Base-by-base conservation (phyloP, 352 stramenopile species). In the Salisapilia sapeloensis region DNA sequence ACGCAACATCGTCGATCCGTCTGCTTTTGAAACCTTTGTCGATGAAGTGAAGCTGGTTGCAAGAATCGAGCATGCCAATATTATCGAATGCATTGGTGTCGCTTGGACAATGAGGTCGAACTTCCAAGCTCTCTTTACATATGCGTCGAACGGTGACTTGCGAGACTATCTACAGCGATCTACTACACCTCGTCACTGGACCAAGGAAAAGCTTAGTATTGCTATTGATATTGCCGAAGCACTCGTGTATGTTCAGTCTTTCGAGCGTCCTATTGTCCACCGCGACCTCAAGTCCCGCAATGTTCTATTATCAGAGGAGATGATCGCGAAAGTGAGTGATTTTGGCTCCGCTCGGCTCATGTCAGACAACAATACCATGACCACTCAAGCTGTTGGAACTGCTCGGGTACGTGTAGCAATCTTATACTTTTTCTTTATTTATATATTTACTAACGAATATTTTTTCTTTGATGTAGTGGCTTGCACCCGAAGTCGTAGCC, bases 31-130 rank as follows among this genome's bases (percentile, higher is more conserved):
- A 3, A 23, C 16, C 4, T 64, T 67, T 25, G 44, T 67, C 15
- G 33, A 41, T 15, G 52, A 67, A 26, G 50, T 64, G 26, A 56
- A 59, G 21, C 44, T 52, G 15, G 33, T 23, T 21, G 38, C 48
- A 16, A 16, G 32, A 14, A 39, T 56, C 25, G 24, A 39, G 8
- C 48, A 56, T 31, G 27, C 38, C 5, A 42, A 36, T 5, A 52
- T 56, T 18, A 43, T 56, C 16, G 15, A 29, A 23, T 56, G 44
- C 24, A 38, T 56, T 24, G 48, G 42, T 5, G 40, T 56, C 2
- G 33, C 48, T 13, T 56, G 48, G 48, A 36, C 47, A 6, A 37
- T 38, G 12, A 14, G 32, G 24, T 25, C 13, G 24, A 41, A 41
- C 28, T n/a, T 42, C 8, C 30, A 25, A 28, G 18, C 35, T 8